These are phyloP conservation scores for Vanderwaltozyma yarrowii DNA, from an alignment of 805 yeast species.

Conservation along the genomic window DNA sequence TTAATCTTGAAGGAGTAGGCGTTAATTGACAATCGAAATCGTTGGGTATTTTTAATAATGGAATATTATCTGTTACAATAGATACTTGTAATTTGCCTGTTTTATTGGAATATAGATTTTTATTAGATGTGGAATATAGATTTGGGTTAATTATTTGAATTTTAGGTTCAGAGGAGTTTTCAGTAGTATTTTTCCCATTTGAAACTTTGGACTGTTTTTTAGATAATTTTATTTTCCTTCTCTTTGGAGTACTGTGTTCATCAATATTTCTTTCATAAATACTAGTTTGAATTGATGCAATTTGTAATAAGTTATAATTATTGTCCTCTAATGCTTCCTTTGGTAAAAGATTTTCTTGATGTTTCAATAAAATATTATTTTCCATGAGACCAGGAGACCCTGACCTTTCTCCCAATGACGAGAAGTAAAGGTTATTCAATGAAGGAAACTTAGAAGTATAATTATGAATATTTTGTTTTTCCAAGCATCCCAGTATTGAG, in stretches of 20 bases:
- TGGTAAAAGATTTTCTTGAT: slow-evolving; percentile 15
- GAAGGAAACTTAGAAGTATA: slow-evolving; percentile 26
- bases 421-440: slow-evolving; percentile 16
- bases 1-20: neutral
- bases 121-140: neutral
- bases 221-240: slow-evolving; percentile 17
- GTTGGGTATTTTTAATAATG: neutral
- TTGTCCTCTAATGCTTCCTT: slow-evolving; percentile 15
- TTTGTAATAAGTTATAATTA: slow-evolving; percentile 15
- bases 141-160: no score
- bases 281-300: slow-evolving; percentile 23
- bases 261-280: slow-evolving; percentile 23
- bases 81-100: no score
- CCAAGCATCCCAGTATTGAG: slow-evolving; percentile 25
- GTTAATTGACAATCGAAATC: neutral
- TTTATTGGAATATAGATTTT: neutral
- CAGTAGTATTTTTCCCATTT: no score
- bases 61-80: neutral
- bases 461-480: slow-evolving; percentile 25
- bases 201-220: no score
- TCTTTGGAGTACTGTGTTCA: slow-evolving; percentile 20
- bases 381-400: neutral
- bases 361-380: neutral
- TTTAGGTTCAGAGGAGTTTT: no score
- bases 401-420: slow-evolving; percentile 5